Evolutionary conservation across 202 grass and related monocot species (phyloP), one percentile per base, ranked within the genome.

Genomic region (Panicum virgatum): DNA sequence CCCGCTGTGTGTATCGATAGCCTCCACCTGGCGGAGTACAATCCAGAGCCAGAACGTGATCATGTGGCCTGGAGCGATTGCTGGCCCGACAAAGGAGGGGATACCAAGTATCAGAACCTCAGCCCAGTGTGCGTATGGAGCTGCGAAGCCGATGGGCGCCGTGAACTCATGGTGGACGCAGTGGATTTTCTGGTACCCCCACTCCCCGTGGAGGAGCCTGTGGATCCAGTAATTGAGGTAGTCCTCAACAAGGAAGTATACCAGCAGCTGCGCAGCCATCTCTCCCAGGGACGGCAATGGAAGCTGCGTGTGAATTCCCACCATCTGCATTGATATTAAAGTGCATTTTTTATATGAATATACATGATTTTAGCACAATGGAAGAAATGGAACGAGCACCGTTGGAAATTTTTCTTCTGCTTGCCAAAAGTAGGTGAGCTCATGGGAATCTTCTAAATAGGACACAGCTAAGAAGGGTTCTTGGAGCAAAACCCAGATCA

Each of bases 11-110:
- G 90, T 98, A 7, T 98, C 96, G 3, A 96, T 96, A 42, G 91
- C 96, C 81, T 99, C 96, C 39, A 91, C 75, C 80, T 99, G 96
- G 57, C 96, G 96, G 44, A 99, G 80, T 23, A 84, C 60, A 48
- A 96, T 92, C 96, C 96, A 99, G 47, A 99, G 85, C 91, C 91
- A 99, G 80, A 99, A 89, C 9, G 92, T 98, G 86, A 95, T 88
- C 90, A 93, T 95, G 82, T 98, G 95, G 79, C 95, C 71, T 1
- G 95, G 95, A 19, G 83, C 92, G 1, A 98, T 89, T 10, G 87
- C 90, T 0, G 96, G 96, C 3, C 96, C 96, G 0, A 32, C 58
- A n/a, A 95, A 91, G 45, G 96, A 89, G 46, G 96, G 96, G 30
- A 98, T 93, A 38, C 96, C 96, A 3, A 95, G 86, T 47, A 98